A percentile compares a stretch with the other conserved stretches of the same genome.
phyloP scores from a whole-genome alignment of 2,329 filamentous ascomycete species.

The Fusarium incarnatum region DNA sequence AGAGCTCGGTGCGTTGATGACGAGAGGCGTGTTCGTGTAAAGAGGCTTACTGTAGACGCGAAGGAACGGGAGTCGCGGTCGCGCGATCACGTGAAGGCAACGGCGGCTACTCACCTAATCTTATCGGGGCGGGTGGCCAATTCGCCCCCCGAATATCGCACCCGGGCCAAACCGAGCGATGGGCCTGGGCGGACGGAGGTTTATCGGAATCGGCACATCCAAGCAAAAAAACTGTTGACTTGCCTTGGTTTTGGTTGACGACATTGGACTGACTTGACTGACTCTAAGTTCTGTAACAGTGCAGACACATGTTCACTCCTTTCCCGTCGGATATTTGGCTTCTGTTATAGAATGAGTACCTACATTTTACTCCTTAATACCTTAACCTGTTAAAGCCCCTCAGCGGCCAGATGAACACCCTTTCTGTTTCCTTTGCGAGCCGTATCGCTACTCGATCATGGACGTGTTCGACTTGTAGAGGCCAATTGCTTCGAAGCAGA shows the following conservation, averaged over 20 bases:
- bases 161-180: slow-evolving; percentile 45
- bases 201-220: slow-evolving; percentile 44
- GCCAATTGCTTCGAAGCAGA: slow-evolving; percentile 52
- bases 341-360: slow-evolving; percentile 42
- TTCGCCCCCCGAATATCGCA: slow-evolving; percentile 34
- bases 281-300: background rate
- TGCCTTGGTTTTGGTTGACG: slow-evolving; percentile 37
- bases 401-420: slow-evolving; percentile 55
- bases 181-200: slow-evolving; percentile 43
- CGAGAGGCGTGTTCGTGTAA: slow-evolving; percentile 34
- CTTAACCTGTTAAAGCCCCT: slow-evolving; percentile 29
- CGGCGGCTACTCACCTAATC: background rate
- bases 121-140: slow-evolving; percentile 10
- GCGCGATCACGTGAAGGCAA: slow-evolving; percentile 50
- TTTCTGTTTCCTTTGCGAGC: slow-evolving; percentile 55
- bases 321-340: background rate
- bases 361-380: slow-evolving; percentile 9
- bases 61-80: slow-evolving; percentile 35
- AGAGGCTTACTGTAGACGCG: slow-evolving; percentile 42
- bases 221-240: slow-evolving; percentile 44
- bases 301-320: slow-evolving; percentile 10
- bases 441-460: slow-evolving; percentile 56
- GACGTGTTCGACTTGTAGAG: slow-evolving; percentile 61
- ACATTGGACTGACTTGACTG: slow-evolving; percentile 22
- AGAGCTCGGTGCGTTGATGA: slow-evolving; percentile 11